Evolutionary conservation across 176 grass and related monocot species (phyloP), one percentile per base, ranked within the genome.

Genomic region (Oryza meyeriana): DNA sequence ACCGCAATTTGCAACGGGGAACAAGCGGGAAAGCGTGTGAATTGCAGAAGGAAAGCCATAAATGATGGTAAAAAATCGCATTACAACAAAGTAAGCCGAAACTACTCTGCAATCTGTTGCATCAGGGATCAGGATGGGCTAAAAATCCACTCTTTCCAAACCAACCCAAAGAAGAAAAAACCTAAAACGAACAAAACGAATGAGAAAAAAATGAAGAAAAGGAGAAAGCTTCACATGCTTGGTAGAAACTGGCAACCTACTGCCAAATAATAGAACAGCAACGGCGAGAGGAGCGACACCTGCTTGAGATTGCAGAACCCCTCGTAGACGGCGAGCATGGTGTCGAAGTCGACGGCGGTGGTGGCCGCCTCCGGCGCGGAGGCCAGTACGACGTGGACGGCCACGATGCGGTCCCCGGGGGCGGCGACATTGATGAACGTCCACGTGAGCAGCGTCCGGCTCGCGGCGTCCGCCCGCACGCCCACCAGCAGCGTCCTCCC

Each of bases 231-330:
- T 78, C 27, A 22, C 78, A 85, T 85, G 71, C 17, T 29, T 12
- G 16, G n/a, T 34, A 69, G 39, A 42, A 17, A 77, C 41, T 41
- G 25, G 73, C 58, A 39, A 77, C 22, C 72, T 26, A 77, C 48
- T 20, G 18, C 12, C 72, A 55, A 68, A 34, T 14, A n/a, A 24
- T 31, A 48, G 35, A 30, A 6, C 10, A 8, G 62, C 59, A 67
- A 61, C 26, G 64, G 45, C 50, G 14, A 29, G 68, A 5, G 45
- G 4, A 41, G 0, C 6, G 45, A 98, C 13, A 48, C 96, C 96
- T 96, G 97, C 86, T 99, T 96, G 79, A 99, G 93, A 42, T 90
- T 91, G 89, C 97, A 99, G 83, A 99, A 96, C 0, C 89, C 97
- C 61, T 94, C 87, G 70, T 99, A 99, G 55, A 94, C 97, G 58